Base-by-base conservation (phyloP, 306 rosid genomes). In the Sicyos edulis region DNA sequence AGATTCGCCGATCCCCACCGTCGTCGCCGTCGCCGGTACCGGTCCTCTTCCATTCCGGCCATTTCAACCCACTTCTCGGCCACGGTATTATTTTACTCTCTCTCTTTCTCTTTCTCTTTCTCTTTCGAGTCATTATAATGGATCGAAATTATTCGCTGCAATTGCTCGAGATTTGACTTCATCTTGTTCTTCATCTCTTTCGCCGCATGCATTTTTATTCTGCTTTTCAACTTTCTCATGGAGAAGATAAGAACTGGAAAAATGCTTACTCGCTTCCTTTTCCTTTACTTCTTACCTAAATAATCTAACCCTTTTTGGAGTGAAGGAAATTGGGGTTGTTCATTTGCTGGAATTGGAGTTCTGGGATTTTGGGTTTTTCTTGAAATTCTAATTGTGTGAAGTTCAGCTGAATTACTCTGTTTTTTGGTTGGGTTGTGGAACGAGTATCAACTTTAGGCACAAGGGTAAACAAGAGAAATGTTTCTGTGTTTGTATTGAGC, bases 341-440 rank as follows among this genome's bases (percentile, higher is more conserved):
- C 32, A 24, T 13, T 12, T 5, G 42, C 13, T 16, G 16, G 34
- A 32, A 15, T 17, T 14, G 40, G 34, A 7, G 11, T 61, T 61
- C 2, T 61, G 69, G 50, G 69, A 34, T 34, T 34, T 16, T 58
- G 42, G 64, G 15, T 47, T 47, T 57, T 58, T 12, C 32, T 20
- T 21, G 15, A 60, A 26, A 14, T 61, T 61, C 0, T 61, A 61
- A 29, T 8, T 61, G 12, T 61, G 21, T 60, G 40, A 11, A 61
- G 19, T 32, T 61, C 67, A 61, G 47, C 47, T 61, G 67, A 32
- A 26, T 59, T 55, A 20, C 61, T 55, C 61, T 55, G 61, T 9
- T 55, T 55, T 55, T 7, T 55, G 32, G 6, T 21, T 57, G 62
- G 34, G 29, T 6, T 21, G 7, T 3, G 37, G 37, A 32, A 32